Evolutionary conservation across 306 rosid genomes (phyloP).

Genomic region (Rubus idaeus): DNA sequence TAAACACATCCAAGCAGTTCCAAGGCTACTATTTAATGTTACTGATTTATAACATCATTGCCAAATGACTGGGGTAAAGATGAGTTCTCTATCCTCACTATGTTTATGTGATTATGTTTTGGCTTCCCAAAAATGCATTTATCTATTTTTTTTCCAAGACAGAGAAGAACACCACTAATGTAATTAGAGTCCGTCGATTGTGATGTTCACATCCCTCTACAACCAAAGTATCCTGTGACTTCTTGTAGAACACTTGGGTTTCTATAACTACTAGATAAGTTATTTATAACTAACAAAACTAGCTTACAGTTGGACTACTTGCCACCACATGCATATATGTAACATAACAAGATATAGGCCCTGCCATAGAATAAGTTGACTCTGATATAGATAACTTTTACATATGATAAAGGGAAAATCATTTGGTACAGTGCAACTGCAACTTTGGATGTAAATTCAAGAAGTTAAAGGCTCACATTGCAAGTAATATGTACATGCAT

Average conservation of each 20-base stretch:
- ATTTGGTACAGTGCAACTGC: background rate
- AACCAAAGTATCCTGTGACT: background rate
- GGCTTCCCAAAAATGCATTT: background rate
- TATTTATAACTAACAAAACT: background rate
- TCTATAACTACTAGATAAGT: background rate
- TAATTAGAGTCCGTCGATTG: background rate
- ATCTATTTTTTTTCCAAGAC: background rate
- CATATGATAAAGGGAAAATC: background rate
- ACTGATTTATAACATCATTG: background rate
- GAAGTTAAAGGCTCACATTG: background rate
- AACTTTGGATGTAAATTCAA: background rate
- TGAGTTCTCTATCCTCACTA: background rate
- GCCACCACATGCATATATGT: background rate
- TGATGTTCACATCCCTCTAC: background rate
- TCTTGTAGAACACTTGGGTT: background rate
- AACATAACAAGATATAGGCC: background rate
- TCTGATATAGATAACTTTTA: background rate
- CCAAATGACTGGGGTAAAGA: background rate
- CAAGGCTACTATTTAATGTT: background rate
- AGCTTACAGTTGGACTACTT: background rate
- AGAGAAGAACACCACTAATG: background rate
- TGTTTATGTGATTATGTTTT: background rate
- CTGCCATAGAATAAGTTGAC: background rate
- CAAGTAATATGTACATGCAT: background rate
- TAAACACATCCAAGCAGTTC: background rate